These are phyloP conservation scores for Raphanus sativus DNA, from an alignment of 345 rosid genomes.

Conservation along the genomic window DNA sequence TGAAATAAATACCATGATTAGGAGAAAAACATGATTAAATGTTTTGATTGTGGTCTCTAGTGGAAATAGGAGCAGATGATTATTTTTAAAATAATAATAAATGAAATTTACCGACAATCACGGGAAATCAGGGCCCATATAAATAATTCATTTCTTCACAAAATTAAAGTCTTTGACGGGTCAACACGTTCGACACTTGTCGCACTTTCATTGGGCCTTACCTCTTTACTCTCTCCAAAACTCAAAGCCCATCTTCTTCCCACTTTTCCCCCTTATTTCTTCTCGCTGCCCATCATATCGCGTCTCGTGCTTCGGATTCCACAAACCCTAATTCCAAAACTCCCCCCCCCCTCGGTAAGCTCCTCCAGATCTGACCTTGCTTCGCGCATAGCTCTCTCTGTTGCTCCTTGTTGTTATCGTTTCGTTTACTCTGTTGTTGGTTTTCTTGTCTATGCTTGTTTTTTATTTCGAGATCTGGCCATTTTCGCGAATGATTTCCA, in stretches of 20 bases:
- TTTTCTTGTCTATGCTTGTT: background rate
- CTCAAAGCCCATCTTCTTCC: constrained; percentile 19
- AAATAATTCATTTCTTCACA: background rate
- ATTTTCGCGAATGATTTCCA: background rate
- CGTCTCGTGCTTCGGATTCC: constrained; percentile 7
- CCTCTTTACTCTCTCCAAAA: background rate
- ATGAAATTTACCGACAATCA: constrained; percentile 12
- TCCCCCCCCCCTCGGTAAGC: constrained; percentile 29
- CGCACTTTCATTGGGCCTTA: constrained; percentile 3
- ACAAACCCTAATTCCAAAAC: constrained; percentile 30
- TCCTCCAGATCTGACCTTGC: constrained; percentile 22
- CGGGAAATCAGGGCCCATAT: background rate
- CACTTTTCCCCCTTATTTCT: constrained; percentile 8
- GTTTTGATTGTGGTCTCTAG: background rate
- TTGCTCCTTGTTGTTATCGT: background rate
- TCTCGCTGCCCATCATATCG: constrained; percentile 4
- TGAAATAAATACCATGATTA: background rate
- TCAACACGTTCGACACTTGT: constrained; percentile 31
- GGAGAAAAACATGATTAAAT: background rate
- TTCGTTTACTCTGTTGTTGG: background rate
- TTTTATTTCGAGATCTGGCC: constrained; percentile 23
- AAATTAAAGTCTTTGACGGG: constrained; percentile 16
- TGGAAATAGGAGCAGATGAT: background rate
- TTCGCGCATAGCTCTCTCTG: background rate
- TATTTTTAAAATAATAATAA: background rate